Evolutionary conservation across 2,329 filamentous ascomycete species (phyloP), one percentile per base, ranked within the genome.

Genomic region (Pseudogymnoascus sp.): DNA sequence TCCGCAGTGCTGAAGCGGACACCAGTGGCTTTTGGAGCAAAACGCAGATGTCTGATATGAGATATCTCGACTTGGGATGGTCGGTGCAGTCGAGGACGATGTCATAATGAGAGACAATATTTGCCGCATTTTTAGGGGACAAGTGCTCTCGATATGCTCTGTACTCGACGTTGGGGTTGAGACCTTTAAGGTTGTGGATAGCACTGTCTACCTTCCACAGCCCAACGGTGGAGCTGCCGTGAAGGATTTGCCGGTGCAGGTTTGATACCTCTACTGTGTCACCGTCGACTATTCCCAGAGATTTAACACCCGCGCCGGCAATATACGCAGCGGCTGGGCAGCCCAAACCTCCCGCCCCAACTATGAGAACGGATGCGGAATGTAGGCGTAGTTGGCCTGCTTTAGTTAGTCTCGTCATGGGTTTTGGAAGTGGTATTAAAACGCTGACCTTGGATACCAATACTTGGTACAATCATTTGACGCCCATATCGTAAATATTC

Each of bases 21-120:
- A 97, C 85, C 14, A 99, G 83, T 0, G 91, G 86, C 71, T 91
- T 95, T 2, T 81, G 77, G 0, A 93, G 80, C 3, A 96, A 79
- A 8, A 97, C 89, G 69, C 91, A 96, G 14, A 89, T 84, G 73
- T 99, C 95, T 0, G 91, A 96, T 67, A 97, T 90, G 54, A 97
- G 83, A 74, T 99, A 97, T 47, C 95, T 89, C 0, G 91, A 90
- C 1, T 90, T 88, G 0, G 95, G 93, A 68, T 93, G 92, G 75
- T 99, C 95, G 8, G 93, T 97, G 74, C 95, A 99, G 75, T 99
- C 95, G 11, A 99, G 85, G 1, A 97, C 85, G 0, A 97, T 69
- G 70, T 96, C 91, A 72, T 96, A 97, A 3, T 78, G 70, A 0
- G 79, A 76, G 63, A 96, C 84, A 42, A 91, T 85, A 0, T 79